These are phyloP conservation scores for Prunus yedoensis DNA, from an alignment of 331 rosid species.

Conservation along the genomic window DNA sequence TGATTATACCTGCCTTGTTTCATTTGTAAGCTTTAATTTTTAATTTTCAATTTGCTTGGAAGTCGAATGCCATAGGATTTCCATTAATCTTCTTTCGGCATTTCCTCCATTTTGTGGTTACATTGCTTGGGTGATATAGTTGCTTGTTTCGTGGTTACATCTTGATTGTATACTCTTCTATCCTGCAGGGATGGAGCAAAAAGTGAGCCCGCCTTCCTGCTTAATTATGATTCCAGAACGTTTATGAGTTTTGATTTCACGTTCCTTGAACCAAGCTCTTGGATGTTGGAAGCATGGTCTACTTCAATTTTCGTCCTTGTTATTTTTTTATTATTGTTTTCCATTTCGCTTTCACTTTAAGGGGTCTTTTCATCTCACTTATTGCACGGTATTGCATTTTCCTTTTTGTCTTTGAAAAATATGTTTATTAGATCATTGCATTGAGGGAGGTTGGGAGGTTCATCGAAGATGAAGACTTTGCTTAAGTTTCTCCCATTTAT, in stretches of 20 bases:
- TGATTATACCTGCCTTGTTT: neutral
- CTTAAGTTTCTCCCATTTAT: constrained; percentile 4
- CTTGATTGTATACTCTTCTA: constrained; percentile 8
- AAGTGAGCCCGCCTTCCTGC: constrained; percentile 40
- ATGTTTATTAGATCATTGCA: neutral
- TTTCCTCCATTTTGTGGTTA: neutral
- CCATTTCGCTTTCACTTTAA: neutral
- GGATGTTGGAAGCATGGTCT: constrained; percentile 13
- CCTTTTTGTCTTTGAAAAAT: neutral
- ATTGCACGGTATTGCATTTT: neutral
- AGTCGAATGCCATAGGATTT: neutral
- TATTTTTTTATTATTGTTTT: neutral
- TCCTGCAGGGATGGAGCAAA: constrained; percentile 84
- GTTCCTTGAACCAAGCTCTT: neutral
- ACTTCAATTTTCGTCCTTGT: neutral
- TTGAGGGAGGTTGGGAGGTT: neutral
- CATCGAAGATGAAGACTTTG: constrained; percentile 1
- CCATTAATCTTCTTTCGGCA: neutral
- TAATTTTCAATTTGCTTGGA: neutral
- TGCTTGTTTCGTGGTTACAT: neutral
- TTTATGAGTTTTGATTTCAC: constrained; percentile 9
- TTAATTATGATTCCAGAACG: constrained; percentile 3
- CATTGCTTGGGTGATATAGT: neutral
- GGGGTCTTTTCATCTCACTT: neutral
- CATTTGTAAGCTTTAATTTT: neutral